These are phyloP conservation scores for Aspergillus kassunensis DNA, from an alignment of 495 filamentous ascomycete genomes.

Conservation along the genomic window DNA sequence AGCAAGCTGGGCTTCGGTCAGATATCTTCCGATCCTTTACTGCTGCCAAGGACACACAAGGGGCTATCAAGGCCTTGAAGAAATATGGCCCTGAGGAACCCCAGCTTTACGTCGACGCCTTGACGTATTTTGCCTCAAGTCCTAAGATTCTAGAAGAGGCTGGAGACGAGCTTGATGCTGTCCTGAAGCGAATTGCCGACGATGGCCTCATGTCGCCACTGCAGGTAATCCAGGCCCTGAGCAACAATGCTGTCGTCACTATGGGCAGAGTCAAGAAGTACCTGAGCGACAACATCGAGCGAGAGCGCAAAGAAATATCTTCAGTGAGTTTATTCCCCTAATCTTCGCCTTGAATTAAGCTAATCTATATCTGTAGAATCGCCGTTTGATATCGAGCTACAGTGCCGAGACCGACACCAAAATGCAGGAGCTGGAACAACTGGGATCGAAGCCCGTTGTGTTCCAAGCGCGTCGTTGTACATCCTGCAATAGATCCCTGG, in stretches of 20 bases:
- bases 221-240: conserved; percentile 92
- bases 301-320: conserved; percentile 80
- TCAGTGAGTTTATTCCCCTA: conserved; percentile 34
- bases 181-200: conserved; percentile 81
- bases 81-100: conserved; percentile 93
- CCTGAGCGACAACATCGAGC: conserved; percentile 79
- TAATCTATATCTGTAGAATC: conserved; percentile 54
- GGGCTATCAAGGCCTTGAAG: conserved; percentile 79
- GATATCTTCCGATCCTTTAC: conserved; percentile 98
- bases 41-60: conserved; percentile 83
- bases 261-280: conserved; percentile 98
- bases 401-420: conserved; percentile 80
- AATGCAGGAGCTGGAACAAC: conserved; percentile 67
- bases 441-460: conserved; percentile 74
- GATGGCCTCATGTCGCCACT: conserved; percentile 92
- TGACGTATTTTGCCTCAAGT: conserved; percentile 90
- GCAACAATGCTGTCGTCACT: conserved; percentile 79
- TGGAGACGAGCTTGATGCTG: conserved; percentile 70
- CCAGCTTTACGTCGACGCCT: conserved; percentile 85
- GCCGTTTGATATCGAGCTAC: conserved; percentile 77
- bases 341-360: background rate
- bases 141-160: conserved; percentile 79
- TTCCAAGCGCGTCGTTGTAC: conserved; percentile 87
- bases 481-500: conserved; percentile 68
- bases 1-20: conserved; percentile 85